Percentiles rank a stretch among this genome's conserved stretches.
Conservation (phyloP, 2,329 filamentous ascomycete species). For the Drechslerella dactyloides region DNA sequence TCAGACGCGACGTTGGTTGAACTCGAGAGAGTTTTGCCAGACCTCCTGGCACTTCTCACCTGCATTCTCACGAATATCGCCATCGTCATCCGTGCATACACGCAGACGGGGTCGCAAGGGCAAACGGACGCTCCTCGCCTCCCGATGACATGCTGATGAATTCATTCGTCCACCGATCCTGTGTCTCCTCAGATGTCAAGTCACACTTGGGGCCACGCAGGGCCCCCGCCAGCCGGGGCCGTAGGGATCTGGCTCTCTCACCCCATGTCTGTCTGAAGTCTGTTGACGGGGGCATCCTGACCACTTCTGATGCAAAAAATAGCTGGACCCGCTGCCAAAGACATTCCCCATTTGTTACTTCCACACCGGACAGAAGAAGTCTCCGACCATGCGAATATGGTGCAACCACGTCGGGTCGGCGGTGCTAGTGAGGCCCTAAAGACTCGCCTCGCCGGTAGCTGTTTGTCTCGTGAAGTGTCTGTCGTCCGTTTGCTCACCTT, state of each 20-base stretch:
- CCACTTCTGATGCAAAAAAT: slow-evolving; percentile 50
- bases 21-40: slow-evolving; percentile 5
- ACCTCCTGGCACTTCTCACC: slow-evolving; percentile 3
- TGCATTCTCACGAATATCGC: slow-evolving; percentile 1
- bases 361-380: slow-evolving; percentile 38
- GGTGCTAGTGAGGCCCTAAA: slow-evolving; percentile 4
- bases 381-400: slow-evolving; percentile 29
- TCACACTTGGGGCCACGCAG: slow-evolving; percentile 13
- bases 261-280: slow-evolving; percentile 34
- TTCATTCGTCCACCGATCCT: slow-evolving; percentile 25
- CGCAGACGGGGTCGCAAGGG: neutral
- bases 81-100: neutral
- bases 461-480: neutral
- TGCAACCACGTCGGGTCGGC: slow-evolving; percentile 31
- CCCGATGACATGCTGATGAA: slow-evolving; percentile 48
- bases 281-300: slow-evolving; percentile 33
- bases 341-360: slow-evolving; percentile 50
- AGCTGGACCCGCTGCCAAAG: slow-evolving; percentile 47
- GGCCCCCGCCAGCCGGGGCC: slow-evolving; percentile 3
- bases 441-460: neutral
- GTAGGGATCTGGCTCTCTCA: neutral
- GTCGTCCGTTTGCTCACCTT: neutral
- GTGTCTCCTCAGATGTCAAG: slow-evolving; percentile 21
- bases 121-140: slow-evolving; percentile 20
- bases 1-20: slow-evolving; percentile 28